Evolutionary conservation across 345 rosid species (phyloP).

Genomic region (Leavenworthia alabamica): DNA sequence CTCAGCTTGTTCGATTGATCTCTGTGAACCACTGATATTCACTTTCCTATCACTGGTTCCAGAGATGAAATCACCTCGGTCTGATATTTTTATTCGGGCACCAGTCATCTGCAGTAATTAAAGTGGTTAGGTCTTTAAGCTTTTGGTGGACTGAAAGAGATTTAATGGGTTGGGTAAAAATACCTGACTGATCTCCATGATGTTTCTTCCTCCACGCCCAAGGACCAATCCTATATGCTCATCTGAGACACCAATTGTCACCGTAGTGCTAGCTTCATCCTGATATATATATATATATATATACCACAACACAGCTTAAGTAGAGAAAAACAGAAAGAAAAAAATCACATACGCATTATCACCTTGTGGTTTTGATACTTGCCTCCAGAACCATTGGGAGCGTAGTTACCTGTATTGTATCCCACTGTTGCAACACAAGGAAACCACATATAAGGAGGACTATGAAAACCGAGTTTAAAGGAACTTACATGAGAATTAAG

Average conservation of each 20-base stretch:
- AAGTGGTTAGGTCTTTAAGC: not conserved
- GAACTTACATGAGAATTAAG: constrained; percentile 34
- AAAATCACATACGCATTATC: too few species aligned
- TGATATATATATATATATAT: constrained; percentile 45
- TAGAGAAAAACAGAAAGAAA: too few species aligned
- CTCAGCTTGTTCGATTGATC: constrained; percentile 82
- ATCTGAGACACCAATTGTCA: constrained; percentile 85
- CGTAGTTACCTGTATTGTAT: constrained; percentile 57
- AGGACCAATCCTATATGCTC: constrained; percentile 93
- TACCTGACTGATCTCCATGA: constrained; percentile 92
- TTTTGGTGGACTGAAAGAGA: not conserved
- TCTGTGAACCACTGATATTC: constrained; percentile 83
- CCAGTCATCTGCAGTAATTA: constrained; percentile 64
- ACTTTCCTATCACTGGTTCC: constrained; percentile 94
- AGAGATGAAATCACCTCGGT: constrained; percentile 89
- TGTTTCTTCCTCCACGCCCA: constrained; percentile 97
- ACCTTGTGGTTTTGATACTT: constrained; percentile 89
- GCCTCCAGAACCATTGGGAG: constrained; percentile 64
- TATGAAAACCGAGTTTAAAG: constrained; percentile 60
- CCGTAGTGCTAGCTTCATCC: constrained; percentile 68
- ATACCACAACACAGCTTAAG: too few species aligned
- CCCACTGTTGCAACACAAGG: constrained; percentile 77
- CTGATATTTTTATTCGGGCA: constrained; percentile 89
- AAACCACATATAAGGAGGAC: constrained; percentile 57
- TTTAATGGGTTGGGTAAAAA: not conserved